Base-by-base conservation (phyloP, 2,329 filamentous ascomycete genomes). In the Microthyrium microscopicum region DNA sequence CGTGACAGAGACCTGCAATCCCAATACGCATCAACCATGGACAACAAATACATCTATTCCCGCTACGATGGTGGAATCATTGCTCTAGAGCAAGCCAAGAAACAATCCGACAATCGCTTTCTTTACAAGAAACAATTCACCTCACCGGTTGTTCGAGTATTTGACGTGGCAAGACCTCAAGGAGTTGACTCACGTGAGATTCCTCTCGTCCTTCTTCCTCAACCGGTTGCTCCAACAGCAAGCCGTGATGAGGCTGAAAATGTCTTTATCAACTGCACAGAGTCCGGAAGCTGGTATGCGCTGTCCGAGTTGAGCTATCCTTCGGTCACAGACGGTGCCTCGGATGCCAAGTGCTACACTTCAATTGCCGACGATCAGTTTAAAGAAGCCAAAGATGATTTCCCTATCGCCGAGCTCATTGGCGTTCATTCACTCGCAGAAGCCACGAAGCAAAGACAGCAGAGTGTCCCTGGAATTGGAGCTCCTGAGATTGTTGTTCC, bases 261-360 rank as follows among this genome's bases (percentile, higher is more conserved):
- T 37, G 53, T 94, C 1, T 92, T 89, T 48, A 66, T 95, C 38
- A 93, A 94, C 50, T 77, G 77, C 43, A 94, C 85, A 2, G 71
- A 79, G 36, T 62, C 65, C n/a, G 87, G 85, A 20, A 79, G 80
- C 39, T 95, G 87, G 84, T 98, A 87, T 53, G 89, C 85, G 20
- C 68, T 95, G 56, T 94, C 87, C 1, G 87, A 91, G 37, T 67
- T 65, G 26, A 73, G 73, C 6, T 95, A 94, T 45, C 89, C 89
- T 3, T 66, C 87, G 7, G 82, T 93, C 19, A 77, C 85, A 16
- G 71, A 82, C 34, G 75, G 66, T 26, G 73, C 72, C 4, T 58
- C 62, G 17, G 56, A 60, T 40, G 72, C 73, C 6, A 54, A 62
- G 34, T 72, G 65, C 46, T 72, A 73, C 41, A 42, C 47, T 7